Evolutionary conservation across 768 basidiomycete genomes (phyloP), one percentile per base, ranked within the genome.

Genomic region (Leccinum obscurum): DNA sequence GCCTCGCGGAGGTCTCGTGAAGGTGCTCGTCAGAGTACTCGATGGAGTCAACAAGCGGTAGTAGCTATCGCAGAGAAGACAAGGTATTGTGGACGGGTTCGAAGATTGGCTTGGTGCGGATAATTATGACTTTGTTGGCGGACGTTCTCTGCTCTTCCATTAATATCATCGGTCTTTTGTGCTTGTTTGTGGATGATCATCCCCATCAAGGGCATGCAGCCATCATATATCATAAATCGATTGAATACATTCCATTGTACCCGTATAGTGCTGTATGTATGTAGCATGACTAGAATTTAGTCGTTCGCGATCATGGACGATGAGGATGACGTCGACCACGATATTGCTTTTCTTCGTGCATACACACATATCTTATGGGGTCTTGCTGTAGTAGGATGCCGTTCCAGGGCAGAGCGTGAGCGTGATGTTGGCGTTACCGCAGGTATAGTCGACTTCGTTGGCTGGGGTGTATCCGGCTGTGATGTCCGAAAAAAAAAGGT

Each of bases 1-100:
- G 54, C 69, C 65, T 50, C 70, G 65, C 17, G 69, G 70, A 10
- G 69, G 69, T 20, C 26, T 71, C 41, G 65, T 70, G 48, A 66
- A 26, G 32, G 6, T 72, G 54, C 54, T 70, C 15, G 49, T 64
- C 39, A 64, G 60, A 59, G 60, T 54, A 7, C 53, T 69, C 4
- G 67, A 71, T 13, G 37, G 62, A 2, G 52, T 56, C 37, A 71
- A 15, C n/a, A 44, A 61, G 55, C 22, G 50, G 26, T 41, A 44
- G 39, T 41, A 20, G 0, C 44, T 44, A 20, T 44, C 5, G 5
- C n/a, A 44, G 10, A 44, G 44, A 44, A 20, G 44, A n/a, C 10
- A 10, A n/a, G 41, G 41, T 6, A n/a, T n/a, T 10, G 41, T 20
- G 39, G 39, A n/a, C 17, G 39, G 8, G 17, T 41, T 41, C 7